phyloP scores from a whole-genome alignment of 345 rosid genomes.

The Iberis pinnata region DNA sequence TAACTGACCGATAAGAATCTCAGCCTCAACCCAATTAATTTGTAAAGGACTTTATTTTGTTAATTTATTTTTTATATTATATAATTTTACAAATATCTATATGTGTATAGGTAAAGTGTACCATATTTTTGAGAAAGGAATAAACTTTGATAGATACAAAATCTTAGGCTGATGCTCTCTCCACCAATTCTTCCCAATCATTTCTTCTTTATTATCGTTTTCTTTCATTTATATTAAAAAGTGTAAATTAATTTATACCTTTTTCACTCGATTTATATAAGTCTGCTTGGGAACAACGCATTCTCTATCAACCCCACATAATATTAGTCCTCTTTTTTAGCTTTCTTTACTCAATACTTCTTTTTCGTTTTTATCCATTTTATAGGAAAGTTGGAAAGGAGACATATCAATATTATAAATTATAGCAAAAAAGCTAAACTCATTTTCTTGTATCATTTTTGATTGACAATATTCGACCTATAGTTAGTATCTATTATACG shows the following conservation, averaged over 20 bases:
- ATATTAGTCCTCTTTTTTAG: conserved; percentile 12
- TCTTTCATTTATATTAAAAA: background rate
- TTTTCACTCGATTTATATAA: conserved; percentile 29
- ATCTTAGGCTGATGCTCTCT: conserved; percentile 50
- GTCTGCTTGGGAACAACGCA: conserved; percentile 83
- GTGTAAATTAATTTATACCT: conserved; percentile 16
- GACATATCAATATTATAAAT: background rate
- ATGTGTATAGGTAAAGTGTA: conserved; percentile 8
- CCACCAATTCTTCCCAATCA: conserved; percentile 46
- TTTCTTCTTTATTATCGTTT: conserved; percentile 35
- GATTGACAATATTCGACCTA: too few species aligned
- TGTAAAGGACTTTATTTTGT: too few species aligned
- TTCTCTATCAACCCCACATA: conserved; percentile 33
- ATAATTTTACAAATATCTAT: conserved; percentile 1
- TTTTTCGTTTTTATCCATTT: conserved; percentile 20
- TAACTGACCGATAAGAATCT: too few species aligned
- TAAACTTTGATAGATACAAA: conserved; percentile 32
- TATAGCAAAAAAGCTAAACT: too few species aligned
- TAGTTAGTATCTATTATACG: too few species aligned
- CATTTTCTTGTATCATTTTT: too few species aligned
- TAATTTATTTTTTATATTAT: background rate
- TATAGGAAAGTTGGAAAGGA: background rate
- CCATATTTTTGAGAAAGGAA: conserved; percentile 22
- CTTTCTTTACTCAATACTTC: conserved; percentile 16
- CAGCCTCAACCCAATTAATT: too few species aligned